Evolutionary conservation across 495 filamentous ascomycete genomes (phyloP).

Genomic region (Penicillium taxi): DNA sequence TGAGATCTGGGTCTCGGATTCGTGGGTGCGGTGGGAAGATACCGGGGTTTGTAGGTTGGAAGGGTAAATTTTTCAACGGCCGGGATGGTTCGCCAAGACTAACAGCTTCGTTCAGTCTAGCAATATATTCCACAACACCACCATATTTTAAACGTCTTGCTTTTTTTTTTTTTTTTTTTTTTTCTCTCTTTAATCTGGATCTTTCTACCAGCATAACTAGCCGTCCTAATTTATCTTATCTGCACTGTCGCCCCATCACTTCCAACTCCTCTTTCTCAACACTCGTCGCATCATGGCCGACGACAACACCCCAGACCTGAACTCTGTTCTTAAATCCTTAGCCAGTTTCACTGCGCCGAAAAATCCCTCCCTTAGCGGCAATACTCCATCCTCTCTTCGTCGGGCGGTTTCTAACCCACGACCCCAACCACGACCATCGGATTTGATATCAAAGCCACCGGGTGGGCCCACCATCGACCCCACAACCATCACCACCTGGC

Average conservation of each 20-base stretch:
- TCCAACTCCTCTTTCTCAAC: no score
- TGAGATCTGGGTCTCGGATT: no score
- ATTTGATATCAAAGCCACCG: conserved; percentile 5
- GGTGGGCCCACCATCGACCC: conserved; percentile 29
- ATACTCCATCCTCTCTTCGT: no score
- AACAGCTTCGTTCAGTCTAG: conserved; percentile 13
- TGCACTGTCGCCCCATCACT: not conserved
- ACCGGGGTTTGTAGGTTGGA: conserved; percentile 10
- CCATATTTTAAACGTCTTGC: not conserved
- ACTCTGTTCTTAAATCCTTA: conserved; percentile 47
- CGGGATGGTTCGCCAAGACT: conserved; percentile 21
- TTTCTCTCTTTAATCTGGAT: not conserved
- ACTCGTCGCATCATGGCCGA: conserved; percentile 22
- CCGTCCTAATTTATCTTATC: no score
- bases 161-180: not conserved
- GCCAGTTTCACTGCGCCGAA: conserved; percentile 20
- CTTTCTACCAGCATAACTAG: no score
- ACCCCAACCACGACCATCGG: no score
- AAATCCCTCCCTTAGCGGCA: conserved; percentile 9
- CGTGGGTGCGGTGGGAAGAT: conserved; percentile 12
- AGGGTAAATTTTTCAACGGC: conserved; percentile 37
- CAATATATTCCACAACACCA: conserved; percentile 1
- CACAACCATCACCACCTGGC: conserved; percentile 59
- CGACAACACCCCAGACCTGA: conserved; percentile 39
- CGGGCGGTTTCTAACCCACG: no score